These are phyloP conservation scores for Torulaspora indica DNA, from an alignment of 805 yeast species.

Conservation along the genomic window DNA sequence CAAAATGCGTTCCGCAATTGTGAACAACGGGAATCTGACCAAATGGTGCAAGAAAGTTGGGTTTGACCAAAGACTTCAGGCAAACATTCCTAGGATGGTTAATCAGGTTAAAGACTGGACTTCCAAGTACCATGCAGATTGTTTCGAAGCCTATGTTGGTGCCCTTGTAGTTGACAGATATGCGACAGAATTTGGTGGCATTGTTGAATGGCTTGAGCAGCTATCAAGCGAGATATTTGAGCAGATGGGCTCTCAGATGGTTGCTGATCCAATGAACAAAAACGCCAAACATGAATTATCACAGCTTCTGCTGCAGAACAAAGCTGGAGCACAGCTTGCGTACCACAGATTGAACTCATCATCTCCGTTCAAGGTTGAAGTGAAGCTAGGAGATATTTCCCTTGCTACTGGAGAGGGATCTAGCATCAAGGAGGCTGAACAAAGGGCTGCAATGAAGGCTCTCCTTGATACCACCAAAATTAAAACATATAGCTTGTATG, in stretches of 20 bases:
- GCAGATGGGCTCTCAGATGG: slow-evolving; percentile 12
- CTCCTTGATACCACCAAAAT: slow-evolving; percentile 49
- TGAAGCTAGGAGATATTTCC: slow-evolving; percentile 49
- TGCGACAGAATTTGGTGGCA: slow-evolving; percentile 38
- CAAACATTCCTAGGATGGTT: slow-evolving; percentile 44
- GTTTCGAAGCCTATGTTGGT: slow-evolving; percentile 86
- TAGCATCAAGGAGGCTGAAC: slow-evolving; percentile 66
- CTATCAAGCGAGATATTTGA: slow-evolving; percentile 36
- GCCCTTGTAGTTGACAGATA: slow-evolving; percentile 55
- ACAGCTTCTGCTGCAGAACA: slow-evolving; percentile 45
- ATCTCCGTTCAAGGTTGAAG: slow-evolving; percentile 53
- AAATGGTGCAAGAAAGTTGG: slow-evolving; percentile 63
- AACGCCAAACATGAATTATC: slow-evolving; percentile 75
- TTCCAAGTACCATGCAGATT: slow-evolving; percentile 55
- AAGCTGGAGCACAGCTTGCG: slow-evolving; percentile 15
- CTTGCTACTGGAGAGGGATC: slow-evolving; percentile 67
- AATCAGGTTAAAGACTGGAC: slow-evolving; percentile 54
- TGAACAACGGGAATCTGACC: slow-evolving; percentile 62
- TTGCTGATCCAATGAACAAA: slow-evolving; percentile 39
- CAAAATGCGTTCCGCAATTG: slow-evolving; percentile 55
- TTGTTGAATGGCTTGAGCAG: slow-evolving; percentile 49
- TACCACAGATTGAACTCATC: slow-evolving; percentile 28
- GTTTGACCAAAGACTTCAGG: slow-evolving; percentile 50
- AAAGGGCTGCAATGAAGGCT: slow-evolving; percentile 76
- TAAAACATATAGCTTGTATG: slow-evolving; percentile 43